Percentiles rank a stretch among this genome's conserved stretches.
Evolutionary conservation across 768 basidiomycete genomes (phyloP).

Genomic region (Mycena latifolia): DNA sequence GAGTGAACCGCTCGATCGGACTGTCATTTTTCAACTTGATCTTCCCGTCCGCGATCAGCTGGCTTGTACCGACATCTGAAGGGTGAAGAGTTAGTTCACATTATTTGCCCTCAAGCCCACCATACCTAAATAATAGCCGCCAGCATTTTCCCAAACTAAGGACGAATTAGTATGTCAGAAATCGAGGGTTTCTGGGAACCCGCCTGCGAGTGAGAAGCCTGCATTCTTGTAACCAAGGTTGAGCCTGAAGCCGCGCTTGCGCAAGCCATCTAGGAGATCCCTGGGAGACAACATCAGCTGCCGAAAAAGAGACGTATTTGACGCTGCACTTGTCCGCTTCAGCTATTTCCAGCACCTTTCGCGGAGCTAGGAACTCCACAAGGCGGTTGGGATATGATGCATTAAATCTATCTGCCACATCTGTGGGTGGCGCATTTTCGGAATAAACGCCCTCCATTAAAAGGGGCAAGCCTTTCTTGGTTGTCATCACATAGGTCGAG

Average conservation of each 20-base stretch:
- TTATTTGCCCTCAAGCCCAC: conserved; percentile 8
- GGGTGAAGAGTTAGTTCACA: neutral
- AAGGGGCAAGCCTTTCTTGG: conserved; percentile 51
- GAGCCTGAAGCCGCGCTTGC: conserved; percentile 67
- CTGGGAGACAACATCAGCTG: conserved; percentile 38
- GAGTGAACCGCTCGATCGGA: conserved; percentile 59
- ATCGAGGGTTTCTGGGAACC: too few relatives aligned
- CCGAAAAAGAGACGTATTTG: neutral
- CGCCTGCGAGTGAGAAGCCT: conserved; percentile 60
- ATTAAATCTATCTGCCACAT: conserved; percentile 63
- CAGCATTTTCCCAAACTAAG: conserved; percentile 55
- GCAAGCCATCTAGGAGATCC: conserved; percentile 66
- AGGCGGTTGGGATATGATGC: conserved; percentile 58
- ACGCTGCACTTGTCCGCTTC: conserved; percentile 65
- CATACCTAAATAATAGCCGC: conserved; percentile 78
- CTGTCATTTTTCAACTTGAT: conserved; percentile 78
- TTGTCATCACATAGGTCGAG: conserved; percentile 68
- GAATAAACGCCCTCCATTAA: conserved; percentile 52
- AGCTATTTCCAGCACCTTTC: conserved; percentile 55
- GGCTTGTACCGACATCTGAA: conserved; percentile 68
- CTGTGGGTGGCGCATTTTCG: conserved; percentile 60
- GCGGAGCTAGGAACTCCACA: conserved; percentile 53
- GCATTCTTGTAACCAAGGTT: conserved; percentile 63
- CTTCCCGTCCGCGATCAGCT: conserved; percentile 74
- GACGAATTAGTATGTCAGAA: too few relatives aligned